Base-by-base conservation (phyloP, 2,329 filamentous ascomycete genomes). In the Talaromyces sp. region DNA sequence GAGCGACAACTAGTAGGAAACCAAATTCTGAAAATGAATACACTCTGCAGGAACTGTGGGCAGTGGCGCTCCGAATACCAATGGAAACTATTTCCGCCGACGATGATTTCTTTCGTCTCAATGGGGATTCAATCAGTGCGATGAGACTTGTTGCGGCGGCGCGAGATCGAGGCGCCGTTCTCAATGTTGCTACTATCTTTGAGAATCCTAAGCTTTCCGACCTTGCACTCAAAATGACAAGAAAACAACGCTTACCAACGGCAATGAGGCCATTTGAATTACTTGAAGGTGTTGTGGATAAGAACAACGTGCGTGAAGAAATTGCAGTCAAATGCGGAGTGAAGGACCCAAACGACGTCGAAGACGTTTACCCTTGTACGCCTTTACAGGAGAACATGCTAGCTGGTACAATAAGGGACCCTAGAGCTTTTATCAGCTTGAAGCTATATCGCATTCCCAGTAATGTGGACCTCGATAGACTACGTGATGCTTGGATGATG, bases 351-450 rank as follows among this genome's bases (percentile, higher is more conserved):
- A 17, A 25, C 2, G 39, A 33, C 9, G 39, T 50, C 19, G 41
- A 78, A 61, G 78, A 80, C 57, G 77, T 79, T 15, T 80, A 79
- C 50, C 78, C 78, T 10, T 78, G 76, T 65, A 80, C 77, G 4
- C 73, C 78, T 2, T 73, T 76, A 0, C 78, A 80, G 57, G 31
- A 50, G 33, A 61, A 25, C 37, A 61, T 61, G 59, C 31, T 61
- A 17, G 77, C 79, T 60, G 81, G 79, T 1, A 72, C 83, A 0
- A 72, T 83, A 35, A 70, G 72, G 8, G 76, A 78, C 25, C 75
- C 80, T 1, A 83, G 83, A 54, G 45, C 45, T 25, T 49, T 49
- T 4, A 49, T 49, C 4, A 49, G 45, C 22, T 25, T 22, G 45
- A 49, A 19, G 10, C 22, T 49, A 49, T 49, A 49, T 49, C 45